Base-by-base conservation (phyloP, 176 grass and related monocot genomes). In the Zizania latifolia region DNA sequence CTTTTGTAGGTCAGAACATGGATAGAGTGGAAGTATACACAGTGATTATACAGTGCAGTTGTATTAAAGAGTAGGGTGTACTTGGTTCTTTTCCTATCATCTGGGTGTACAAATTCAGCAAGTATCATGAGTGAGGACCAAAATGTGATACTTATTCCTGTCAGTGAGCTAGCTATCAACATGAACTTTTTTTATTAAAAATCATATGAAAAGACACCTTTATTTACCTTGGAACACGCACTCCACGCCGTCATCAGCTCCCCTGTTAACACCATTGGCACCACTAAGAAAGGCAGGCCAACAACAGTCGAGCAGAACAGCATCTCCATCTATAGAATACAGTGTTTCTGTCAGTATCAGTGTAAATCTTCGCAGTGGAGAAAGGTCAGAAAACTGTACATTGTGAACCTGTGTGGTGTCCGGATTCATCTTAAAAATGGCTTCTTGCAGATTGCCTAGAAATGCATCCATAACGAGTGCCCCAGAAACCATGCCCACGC, bases 381-480 rank as follows among this genome's bases (percentile, higher is more conserved):
- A 12, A 38, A 5, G 4, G 45, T 3, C 10, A 19, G 13, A 17
- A 27, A 31, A 30, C 39, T 82, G 72, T 8, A 57, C 16, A 3
- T n/a, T n/a, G 38, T 28, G 36, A 78, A 97, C 94, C 88, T 97
- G 94, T 10, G 91, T 89, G 15, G 94, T 93, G 22, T 84, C 78
- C 3, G 91, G 86, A 32, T 97, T 93, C 91, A 91, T 78, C 57
- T 92, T 92, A 60, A 97, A 97, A 46, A 97, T 97, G 13, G 88
- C 94, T 62, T 97, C 91, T 62, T 97, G 94, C 41, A 93, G 72
- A 41, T 97, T 97, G 11, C 94, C 94, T 2, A 97, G 78, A 70
- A 97, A 97, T 11, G 94, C 88, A 58, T 97, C 94, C 94, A 97
- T 97, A 23, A 93, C 57, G 11, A 97, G 84, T 0, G 90, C 94